Evolutionary conservation across 2,329 filamentous ascomycete species (phyloP).

Genomic region (Claviceps sp.): DNA sequence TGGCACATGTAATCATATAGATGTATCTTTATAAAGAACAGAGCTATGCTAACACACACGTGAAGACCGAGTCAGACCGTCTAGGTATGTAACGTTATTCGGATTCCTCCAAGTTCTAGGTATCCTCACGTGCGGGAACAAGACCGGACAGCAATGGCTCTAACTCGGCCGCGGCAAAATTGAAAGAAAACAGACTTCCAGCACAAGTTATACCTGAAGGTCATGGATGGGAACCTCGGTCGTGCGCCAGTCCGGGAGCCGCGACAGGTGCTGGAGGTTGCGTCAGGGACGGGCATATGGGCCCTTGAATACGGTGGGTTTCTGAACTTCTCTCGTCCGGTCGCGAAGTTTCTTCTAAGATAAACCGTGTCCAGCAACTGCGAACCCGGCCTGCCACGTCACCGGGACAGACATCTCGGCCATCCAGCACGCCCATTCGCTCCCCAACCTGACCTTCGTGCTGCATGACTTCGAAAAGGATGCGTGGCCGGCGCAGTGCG

Average conservation of each 20-base stretch:
- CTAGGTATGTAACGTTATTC: constrained; percentile 6
- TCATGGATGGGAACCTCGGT: constrained; percentile 28
- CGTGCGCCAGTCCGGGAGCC: constrained; percentile 28
- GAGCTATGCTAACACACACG: not conserved
- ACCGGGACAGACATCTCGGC: constrained; percentile 34
- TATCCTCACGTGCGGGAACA: no score
- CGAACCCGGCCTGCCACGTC: constrained; percentile 25
- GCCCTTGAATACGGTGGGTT: constrained; percentile 31
- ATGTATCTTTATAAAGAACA: no score
- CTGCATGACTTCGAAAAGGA: constrained; percentile 39
- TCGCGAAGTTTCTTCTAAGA: no score
- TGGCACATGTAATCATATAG: no score
- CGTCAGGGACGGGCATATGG: constrained; percentile 39
- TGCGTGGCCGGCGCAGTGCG: constrained; percentile 28
- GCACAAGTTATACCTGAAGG: constrained; percentile 20
- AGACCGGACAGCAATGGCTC: no score
- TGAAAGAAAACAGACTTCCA: constrained; percentile 19
- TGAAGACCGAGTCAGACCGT: constrained; percentile 12
- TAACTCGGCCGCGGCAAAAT: not conserved
- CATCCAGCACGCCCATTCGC: constrained; percentile 22
- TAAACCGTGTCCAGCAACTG: constrained; percentile 17
- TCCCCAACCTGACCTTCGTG: constrained; percentile 38
- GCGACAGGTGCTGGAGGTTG: constrained; percentile 32
- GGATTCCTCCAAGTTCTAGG: no score
- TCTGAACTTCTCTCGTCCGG: no score